These are phyloP conservation scores for Xylaria sp. DNA, from an alignment of 2,329 filamentous ascomycete genomes.

Conservation along the genomic window DNA sequence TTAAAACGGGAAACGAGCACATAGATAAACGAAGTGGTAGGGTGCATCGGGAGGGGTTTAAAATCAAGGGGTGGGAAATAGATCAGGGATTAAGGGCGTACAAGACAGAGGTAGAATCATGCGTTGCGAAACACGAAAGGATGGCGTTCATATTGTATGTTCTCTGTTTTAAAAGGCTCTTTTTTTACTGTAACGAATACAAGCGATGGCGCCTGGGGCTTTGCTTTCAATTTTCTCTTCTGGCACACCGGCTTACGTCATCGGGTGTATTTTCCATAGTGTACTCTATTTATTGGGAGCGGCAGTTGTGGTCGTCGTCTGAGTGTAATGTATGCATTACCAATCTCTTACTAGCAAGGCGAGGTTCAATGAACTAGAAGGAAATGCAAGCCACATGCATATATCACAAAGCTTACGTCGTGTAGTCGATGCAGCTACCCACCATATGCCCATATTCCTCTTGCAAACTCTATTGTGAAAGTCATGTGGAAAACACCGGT, in stretches of 20 bases:
- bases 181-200: background rate
- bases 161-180: background rate
- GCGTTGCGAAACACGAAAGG: conserved; percentile 18
- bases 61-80: background rate
- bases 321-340: background rate
- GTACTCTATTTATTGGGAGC: too few species aligned
- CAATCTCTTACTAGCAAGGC: background rate
- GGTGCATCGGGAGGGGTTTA: background rate
- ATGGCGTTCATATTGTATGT: background rate
- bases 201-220: conserved; percentile 2
- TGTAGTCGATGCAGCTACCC: background rate
- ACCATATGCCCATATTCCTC: too few species aligned
- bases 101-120: background rate
- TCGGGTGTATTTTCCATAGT: background rate
- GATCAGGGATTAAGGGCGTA: background rate
- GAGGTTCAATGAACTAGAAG: background rate
- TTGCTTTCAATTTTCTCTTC: background rate
- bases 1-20: background rate
- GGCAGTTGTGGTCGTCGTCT: background rate
- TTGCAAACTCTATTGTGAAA: too few species aligned
- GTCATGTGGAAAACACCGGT: too few species aligned
- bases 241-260: background rate
- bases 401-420: background rate
- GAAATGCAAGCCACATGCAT: background rate
- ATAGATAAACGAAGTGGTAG: background rate